Evolutionary conservation across 78 protist species (phyloP), one percentile per base, ranked within the genome.

Genomic region (Tieghemostelium lacteum): DNA sequence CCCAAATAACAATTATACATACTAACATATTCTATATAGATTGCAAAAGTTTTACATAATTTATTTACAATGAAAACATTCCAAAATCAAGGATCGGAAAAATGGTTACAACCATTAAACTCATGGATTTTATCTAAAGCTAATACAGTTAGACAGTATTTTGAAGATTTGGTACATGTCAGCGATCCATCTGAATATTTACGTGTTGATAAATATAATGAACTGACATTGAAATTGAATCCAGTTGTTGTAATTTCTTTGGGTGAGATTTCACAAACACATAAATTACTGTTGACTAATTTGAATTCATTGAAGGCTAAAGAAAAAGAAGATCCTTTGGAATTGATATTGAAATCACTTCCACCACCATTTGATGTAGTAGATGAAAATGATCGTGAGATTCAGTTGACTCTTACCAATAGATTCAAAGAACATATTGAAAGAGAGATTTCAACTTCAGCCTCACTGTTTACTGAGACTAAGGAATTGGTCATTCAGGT

Each of bases 271-370:
- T 55, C 72, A 39, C 80, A 92, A 75, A 86, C 87, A 5, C 95
- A 92, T 49, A 28, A 49, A 17, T 45, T 78, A 4, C 70, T 92
- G 3, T 28, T 61, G 45, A 29, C 72, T 20, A 61, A 92, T 61
- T n/a, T 85, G 17, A 12, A 52, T 0, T 60, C 75, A 39, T 33
- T 92, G 36, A 75, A 75, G 70, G 39, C 49, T 36, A 73, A 69
- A 34, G 95, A 83, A 31, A 80, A 80, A n/a, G 92, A 92, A n/a
- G 95, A 92, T 34, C 80, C 71, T 26, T 57, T 92, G 45, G 92
- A 75, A 66, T 39, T 86, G 14, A 86, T 92, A 24, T 24, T 92
- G 39, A 75, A 74, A 49, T 40, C 88, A 50, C 61, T 92, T 20
- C 86, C 83, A 62, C 29, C 69, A 66, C 86, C 94, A 36, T 36